Percentiles rank a stretch among this genome's conserved stretches.
These are phyloP conservation scores for Trifolium dubium DNA, from an alignment of 306 rosid species.

Conservation along the genomic window DNA sequence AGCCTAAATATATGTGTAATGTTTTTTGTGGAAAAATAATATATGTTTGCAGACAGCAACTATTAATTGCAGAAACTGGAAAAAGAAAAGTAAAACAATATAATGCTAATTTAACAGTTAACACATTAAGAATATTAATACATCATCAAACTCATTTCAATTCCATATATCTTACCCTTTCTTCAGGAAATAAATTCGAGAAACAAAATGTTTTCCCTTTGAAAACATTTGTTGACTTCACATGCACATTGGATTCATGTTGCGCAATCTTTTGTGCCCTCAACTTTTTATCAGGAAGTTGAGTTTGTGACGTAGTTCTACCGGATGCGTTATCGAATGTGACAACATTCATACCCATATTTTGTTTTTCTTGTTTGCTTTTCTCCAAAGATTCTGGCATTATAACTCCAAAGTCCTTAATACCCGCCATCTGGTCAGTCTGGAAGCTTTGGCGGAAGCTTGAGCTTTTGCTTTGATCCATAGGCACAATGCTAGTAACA, in stretches of 20 bases:
- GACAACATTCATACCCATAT: constrained; percentile 47
- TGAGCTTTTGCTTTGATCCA: constrained; percentile 58
- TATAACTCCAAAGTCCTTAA: constrained; percentile 48
- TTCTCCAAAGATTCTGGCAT: constrained; percentile 52
- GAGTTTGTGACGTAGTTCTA: constrained; percentile 49
- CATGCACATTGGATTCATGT: constrained; percentile 48
- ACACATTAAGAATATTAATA: constrained; percentile 17
- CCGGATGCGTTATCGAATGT: constrained; percentile 45
- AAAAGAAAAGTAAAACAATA: not conserved
- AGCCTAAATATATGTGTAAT: constrained; percentile 8
- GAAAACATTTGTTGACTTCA: constrained; percentile 63
- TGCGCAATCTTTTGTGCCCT: constrained; percentile 47
- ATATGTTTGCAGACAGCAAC: not conserved
- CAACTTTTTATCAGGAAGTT: constrained; percentile 49
- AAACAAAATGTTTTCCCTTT: constrained; percentile 69
- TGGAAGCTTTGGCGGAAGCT: constrained; percentile 50
- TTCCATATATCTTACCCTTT: constrained; percentile 60
- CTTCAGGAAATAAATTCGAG: constrained; percentile 80
- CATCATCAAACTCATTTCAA: constrained; percentile 3
- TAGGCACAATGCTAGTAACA: constrained; percentile 41
- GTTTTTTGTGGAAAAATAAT: not conserved
- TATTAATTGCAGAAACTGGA: constrained; percentile 26
- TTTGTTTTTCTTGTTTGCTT: constrained; percentile 50
- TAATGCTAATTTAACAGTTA: constrained; percentile 23
- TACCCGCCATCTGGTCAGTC: constrained; percentile 45